Conservation (phyloP, 2,329 filamentous ascomycete genomes). For the Leptosphaerulina australis region DNA sequence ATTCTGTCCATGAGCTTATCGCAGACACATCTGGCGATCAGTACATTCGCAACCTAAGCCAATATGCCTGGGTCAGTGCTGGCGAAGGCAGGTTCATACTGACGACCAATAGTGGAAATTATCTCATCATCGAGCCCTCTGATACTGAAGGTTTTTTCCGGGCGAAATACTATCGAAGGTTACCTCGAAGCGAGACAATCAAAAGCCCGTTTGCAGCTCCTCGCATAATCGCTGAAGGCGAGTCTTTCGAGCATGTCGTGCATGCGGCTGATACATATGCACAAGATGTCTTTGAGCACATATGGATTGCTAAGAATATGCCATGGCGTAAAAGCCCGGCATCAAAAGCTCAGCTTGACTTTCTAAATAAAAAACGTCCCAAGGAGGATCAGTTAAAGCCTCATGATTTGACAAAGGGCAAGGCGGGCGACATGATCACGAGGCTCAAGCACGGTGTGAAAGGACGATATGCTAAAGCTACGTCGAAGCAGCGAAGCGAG, state of each 20-base stretch:
- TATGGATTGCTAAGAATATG: conserved; percentile 69
- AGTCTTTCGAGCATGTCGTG: conserved; percentile 75
- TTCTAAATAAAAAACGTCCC: conserved; percentile 69
- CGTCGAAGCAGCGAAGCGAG: conserved; percentile 37
- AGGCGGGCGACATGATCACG: conserved; percentile 88
- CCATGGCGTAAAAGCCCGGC: conserved; percentile 74
- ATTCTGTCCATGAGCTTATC: conserved; percentile 88
- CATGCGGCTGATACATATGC: conserved; percentile 86
- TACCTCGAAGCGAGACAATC: conserved; percentile 43
- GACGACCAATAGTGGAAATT: conserved; percentile 64
- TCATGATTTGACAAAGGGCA: conserved; percentile 73
- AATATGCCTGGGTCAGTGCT: conserved; percentile 81
- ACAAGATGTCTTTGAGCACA: conserved; percentile 66
- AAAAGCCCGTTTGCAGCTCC: conserved; percentile 70
- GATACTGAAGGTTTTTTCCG: conserved; percentile 47
- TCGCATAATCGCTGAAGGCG: conserved; percentile 67
- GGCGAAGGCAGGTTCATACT: conserved; percentile 74
- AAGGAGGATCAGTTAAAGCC: conserved; percentile 61
- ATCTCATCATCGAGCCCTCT: conserved; percentile 60
- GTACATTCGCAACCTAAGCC: conserved; percentile 77
- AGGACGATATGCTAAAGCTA: conserved; percentile 57
- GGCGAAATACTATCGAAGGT: conserved; percentile 52
- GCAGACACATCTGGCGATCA: conserved; percentile 78
- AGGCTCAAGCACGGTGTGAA: conserved; percentile 84
- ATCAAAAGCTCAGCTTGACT: conserved; percentile 65